These are phyloP conservation scores for Penicillium sp. DNA, from an alignment of 2,329 filamentous ascomycete species.

Conservation along the genomic window DNA sequence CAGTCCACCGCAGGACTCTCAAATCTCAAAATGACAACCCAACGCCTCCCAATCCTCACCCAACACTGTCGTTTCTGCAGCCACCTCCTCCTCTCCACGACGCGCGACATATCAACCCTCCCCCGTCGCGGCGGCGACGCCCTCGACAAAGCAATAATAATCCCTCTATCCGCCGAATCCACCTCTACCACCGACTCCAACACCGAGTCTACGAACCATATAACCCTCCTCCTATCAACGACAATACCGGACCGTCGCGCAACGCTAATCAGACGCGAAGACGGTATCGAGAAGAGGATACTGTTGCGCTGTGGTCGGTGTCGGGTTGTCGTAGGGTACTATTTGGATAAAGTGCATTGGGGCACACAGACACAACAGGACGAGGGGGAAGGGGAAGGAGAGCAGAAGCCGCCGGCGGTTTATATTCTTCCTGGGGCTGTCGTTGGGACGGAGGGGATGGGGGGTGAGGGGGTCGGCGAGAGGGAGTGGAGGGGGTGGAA, in stretches of 20 bases:
- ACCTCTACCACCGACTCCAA: slow-evolving; percentile 10
- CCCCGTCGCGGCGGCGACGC: slow-evolving; percentile 52
- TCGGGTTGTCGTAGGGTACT: slow-evolving; percentile 61
- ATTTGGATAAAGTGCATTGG: slow-evolving; percentile 55
- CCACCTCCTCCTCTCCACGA: slow-evolving; percentile 62
- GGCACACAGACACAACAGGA: slow-evolving; percentile 11
- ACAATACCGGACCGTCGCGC: slow-evolving; percentile 49
- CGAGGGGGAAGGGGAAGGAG: slow-evolving; percentile 14
- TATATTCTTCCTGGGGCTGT: slow-evolving; percentile 63
- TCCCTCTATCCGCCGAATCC: slow-evolving; percentile 45
- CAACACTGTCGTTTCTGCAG: slow-evolving; percentile 65
- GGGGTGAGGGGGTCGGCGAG: slow-evolving; percentile 33
- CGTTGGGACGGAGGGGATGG: slow-evolving; percentile 58
- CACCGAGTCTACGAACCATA: slow-evolving; percentile 23
- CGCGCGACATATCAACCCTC: slow-evolving; percentile 52
- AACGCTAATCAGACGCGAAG: slow-evolving; percentile 54
- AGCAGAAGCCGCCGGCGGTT: slow-evolving; percentile 46
- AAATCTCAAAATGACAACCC: slow-evolving; percentile 1
- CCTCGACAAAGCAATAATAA: slow-evolving; percentile 57
- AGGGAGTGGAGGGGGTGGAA: slow-evolving; percentile 38
- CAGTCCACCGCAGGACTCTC: not conserved
- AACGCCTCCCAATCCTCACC: slow-evolving; percentile 44
- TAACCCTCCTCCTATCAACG: slow-evolving; percentile 54
- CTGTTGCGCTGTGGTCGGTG: slow-evolving; percentile 61
- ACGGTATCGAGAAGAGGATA: slow-evolving; percentile 67